phyloP scores from a whole-genome alignment of 163 green algal genomes.

The Coccomyxa subellipsoidea region DNA sequence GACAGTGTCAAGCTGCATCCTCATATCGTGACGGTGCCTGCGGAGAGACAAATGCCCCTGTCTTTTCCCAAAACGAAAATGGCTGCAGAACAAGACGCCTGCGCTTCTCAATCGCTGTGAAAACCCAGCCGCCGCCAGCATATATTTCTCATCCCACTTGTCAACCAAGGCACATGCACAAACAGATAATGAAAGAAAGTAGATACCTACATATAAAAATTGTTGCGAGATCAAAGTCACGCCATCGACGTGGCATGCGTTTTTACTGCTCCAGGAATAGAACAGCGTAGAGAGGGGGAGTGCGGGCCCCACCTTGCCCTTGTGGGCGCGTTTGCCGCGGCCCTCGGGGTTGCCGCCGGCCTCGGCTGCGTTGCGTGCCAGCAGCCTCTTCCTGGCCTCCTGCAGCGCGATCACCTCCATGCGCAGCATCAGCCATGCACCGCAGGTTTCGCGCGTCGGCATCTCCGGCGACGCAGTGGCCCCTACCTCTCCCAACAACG shows the following conservation, averaged over 20 bases:
- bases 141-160: too few relatives aligned
- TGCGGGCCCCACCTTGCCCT: conserved; percentile 28
- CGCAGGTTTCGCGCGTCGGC: conserved; percentile 33
- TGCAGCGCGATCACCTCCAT: conserved; percentile 52
- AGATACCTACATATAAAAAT: too few relatives aligned
- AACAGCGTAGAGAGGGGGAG: not conserved
- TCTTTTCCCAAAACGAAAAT: not conserved
- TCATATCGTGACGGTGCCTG: conserved; percentile 23
- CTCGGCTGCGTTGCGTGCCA: too few relatives aligned
- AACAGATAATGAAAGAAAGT: too few relatives aligned
- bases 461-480: conserved; percentile 11
- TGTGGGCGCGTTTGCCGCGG: conserved; percentile 22
- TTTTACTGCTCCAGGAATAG: too few relatives aligned
- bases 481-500: conserved; percentile 43
- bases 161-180: too few relatives aligned
- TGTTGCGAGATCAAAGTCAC: too few relatives aligned
- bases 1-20: not conserved
- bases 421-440: conserved; percentile 51
- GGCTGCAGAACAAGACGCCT: too few relatives aligned
- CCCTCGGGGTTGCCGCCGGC: too few relatives aligned
- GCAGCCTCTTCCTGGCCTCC: conserved; percentile 46
- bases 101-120: too few relatives aligned
- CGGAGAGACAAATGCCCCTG: not conserved
- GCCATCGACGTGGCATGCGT: too few relatives aligned
- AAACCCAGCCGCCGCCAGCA: too few relatives aligned